Evolutionary conservation across 345 rosid genomes (phyloP).

Genomic region (rapeseed (Brassica napus)): DNA sequence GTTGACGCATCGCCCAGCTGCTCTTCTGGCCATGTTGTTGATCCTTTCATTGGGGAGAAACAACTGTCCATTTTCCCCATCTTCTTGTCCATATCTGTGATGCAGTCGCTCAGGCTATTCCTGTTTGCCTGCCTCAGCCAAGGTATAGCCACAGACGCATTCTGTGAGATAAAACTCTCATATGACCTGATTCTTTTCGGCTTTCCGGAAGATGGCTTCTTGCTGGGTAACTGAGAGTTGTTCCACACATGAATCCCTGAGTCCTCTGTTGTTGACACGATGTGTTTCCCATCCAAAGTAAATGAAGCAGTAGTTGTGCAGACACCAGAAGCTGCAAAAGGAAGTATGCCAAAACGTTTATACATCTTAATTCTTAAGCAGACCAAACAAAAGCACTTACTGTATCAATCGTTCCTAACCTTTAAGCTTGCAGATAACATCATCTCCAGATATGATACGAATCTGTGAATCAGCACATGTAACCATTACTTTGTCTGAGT

Average conservation of each 20-base stretch:
- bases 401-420: constrained; percentile 31
- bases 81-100: constrained; percentile 43
- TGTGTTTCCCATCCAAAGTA: constrained; percentile 61
- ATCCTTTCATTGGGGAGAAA: constrained; percentile 47
- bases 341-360: neutral
- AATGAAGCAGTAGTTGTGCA: constrained; percentile 55
- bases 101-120: constrained; percentile 24
- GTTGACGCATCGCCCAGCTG: constrained; percentile 40
- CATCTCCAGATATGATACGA: constrained; percentile 47
- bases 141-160: constrained; percentile 64
- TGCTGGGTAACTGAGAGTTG: constrained; percentile 41
- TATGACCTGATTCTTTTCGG: constrained; percentile 46
- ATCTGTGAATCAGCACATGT: constrained; percentile 73
- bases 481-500: constrained; percentile 59
- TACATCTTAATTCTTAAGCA: too few relatives aligned
- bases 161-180: constrained; percentile 60
- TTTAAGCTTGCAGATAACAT: constrained; percentile 61
- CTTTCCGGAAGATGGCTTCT: constrained; percentile 32
- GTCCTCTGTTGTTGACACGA: constrained; percentile 61
- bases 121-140: constrained; percentile 50
- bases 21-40: constrained; percentile 88
- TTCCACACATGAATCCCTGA: constrained; percentile 68
- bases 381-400: neutral
- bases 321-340: constrained; percentile 49
- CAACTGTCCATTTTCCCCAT: constrained; percentile 38